Conservation (phyloP, 352 stramenopile species). For the Phytophthora litchii region DNA sequence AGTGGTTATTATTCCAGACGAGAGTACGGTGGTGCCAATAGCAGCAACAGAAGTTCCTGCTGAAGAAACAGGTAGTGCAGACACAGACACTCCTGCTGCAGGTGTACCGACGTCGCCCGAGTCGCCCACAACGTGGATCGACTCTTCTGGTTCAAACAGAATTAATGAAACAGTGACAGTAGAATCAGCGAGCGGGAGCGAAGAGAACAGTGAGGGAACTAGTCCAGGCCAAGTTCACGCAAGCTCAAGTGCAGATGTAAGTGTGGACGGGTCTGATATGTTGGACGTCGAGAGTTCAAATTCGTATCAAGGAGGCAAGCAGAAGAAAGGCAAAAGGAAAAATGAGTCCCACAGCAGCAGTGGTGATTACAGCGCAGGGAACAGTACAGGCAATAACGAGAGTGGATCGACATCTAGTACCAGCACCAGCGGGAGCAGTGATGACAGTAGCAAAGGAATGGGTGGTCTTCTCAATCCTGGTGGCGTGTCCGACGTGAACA, state of each 20-base stretch:
- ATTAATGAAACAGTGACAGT: slow-evolving; percentile 26
- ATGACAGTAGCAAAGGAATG: slow-evolving; percentile 8
- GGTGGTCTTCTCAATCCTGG: slow-evolving; percentile 32
- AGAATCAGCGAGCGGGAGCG: slow-evolving; percentile 3
- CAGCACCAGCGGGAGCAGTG: slow-evolving; percentile 10
- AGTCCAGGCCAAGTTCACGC: slow-evolving; percentile 34
- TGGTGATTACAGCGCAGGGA: slow-evolving; percentile 5
- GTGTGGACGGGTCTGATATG: slow-evolving; percentile 7
- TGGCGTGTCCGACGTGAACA: slow-evolving; percentile 47
- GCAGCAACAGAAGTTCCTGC: slow-evolving; percentile 4
- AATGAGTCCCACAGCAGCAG: slow-evolving; percentile 16
- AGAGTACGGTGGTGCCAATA: slow-evolving; percentile 14
- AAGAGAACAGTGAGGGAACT: slow-evolving; percentile 4
- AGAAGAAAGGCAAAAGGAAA: slow-evolving; percentile 25
- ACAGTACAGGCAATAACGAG: not conserved
- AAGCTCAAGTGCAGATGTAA: slow-evolving; percentile 31
- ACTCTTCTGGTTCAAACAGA: slow-evolving; percentile 18
- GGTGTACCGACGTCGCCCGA: not conserved
- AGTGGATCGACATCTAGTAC: not conserved
- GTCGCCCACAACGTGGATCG: not conserved
- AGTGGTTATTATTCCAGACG: slow-evolving; percentile 15
- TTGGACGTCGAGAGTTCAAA: slow-evolving; percentile 1
- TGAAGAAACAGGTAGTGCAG: slow-evolving; percentile 1
- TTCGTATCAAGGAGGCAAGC: slow-evolving; percentile 5
- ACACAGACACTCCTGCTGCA: slow-evolving; percentile 1